A percentile compares a stretch with the other conserved stretches of the same genome.
These are phyloP conservation scores for Falciphora oryzae DNA, from an alignment of 2,329 filamentous ascomycete genomes.

Conservation along the genomic window DNA sequence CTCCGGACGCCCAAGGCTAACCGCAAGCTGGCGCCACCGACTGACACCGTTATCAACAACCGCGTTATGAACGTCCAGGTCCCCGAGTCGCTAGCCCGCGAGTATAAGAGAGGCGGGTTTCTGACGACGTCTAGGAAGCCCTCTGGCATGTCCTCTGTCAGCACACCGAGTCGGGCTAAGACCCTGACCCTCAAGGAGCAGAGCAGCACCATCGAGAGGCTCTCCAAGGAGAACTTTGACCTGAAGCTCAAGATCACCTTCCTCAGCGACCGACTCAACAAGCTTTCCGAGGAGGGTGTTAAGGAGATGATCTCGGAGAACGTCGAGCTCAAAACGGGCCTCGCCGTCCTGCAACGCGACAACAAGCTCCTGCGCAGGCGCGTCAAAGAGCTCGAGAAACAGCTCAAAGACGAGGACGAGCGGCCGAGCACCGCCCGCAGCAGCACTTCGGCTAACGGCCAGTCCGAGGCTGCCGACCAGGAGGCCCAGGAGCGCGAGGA, in stretches of 20 bases:
- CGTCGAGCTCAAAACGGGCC: slow-evolving; percentile 86
- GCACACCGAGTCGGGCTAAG: slow-evolving; percentile 38
- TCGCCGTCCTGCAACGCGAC: slow-evolving; percentile 85
- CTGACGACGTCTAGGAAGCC: slow-evolving; percentile 53
- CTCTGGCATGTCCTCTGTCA: slow-evolving; percentile 43
- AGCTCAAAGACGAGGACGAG: slow-evolving; percentile 60
- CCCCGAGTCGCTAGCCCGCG: slow-evolving; percentile 78
- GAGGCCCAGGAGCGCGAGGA: slow-evolving; percentile 69
- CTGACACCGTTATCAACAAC: slow-evolving; percentile 81
- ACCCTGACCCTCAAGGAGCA: slow-evolving; percentile 93
- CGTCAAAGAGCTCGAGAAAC: slow-evolving; percentile 81
- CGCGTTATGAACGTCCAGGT: slow-evolving; percentile 88
- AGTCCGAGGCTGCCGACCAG: slow-evolving; percentile 50
- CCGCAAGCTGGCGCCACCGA: slow-evolving; percentile 52
- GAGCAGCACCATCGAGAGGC: slow-evolving; percentile 90
- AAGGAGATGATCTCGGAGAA: slow-evolving; percentile 98
- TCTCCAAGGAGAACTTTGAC: slow-evolving; percentile 98
- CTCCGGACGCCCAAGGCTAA: slow-evolving; percentile 61
- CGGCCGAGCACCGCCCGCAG: slow-evolving; percentile 56
- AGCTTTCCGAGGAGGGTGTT: slow-evolving; percentile 89
- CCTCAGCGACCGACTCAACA: slow-evolving; percentile 85
- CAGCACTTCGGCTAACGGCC: slow-evolving; percentile 50
- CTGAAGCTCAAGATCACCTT: slow-evolving; percentile 97
- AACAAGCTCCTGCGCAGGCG: slow-evolving; percentile 76
- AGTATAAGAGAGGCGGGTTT: slow-evolving; percentile 73